Percentiles rank a stretch among this genome's conserved stretches.
phyloP scores from a whole-genome alignment of 306 rosid genomes.

The Hippophae tibetana region DNA sequence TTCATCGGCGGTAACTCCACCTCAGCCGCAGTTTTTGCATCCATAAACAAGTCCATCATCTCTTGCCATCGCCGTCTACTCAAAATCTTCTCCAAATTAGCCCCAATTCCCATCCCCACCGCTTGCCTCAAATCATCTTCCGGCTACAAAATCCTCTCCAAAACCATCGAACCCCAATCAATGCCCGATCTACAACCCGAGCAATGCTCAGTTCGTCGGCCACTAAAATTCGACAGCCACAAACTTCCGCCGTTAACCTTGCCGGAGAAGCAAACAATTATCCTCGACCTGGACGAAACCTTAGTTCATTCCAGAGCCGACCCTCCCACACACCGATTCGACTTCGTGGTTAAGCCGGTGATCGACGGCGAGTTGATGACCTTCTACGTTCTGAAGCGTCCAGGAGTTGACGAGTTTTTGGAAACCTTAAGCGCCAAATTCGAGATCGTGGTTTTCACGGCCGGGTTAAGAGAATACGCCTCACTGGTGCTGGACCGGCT shows the following conservation, averaged over 20 bases:
- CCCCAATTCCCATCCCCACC: slow-evolving; percentile 35
- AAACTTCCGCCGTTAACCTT: slow-evolving; percentile 30
- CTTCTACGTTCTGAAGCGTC: slow-evolving; percentile 78
- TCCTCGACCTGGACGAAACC: slow-evolving; percentile 86
- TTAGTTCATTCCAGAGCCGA: slow-evolving; percentile 52
- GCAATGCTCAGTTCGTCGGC: slow-evolving; percentile 17
- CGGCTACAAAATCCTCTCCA: slow-evolving; percentile 54
- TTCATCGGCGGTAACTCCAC: slow-evolving; percentile 17
- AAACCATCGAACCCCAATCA: slow-evolving; percentile 9
- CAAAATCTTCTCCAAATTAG: slow-evolving; percentile 56
- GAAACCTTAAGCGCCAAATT: slow-evolving; percentile 36
- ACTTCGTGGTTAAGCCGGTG: slow-evolving; percentile 61
- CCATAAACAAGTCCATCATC: slow-evolving; percentile 34
- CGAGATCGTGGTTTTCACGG: slow-evolving; percentile 87
- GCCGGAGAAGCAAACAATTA: slow-evolving; percentile 30
- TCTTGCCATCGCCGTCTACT: slow-evolving; percentile 67
- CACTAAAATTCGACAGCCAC: slow-evolving; percentile 31
- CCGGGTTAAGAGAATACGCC: slow-evolving; percentile 73
- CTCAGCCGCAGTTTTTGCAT: slow-evolving; percentile 43
- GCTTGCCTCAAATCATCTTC: slow-evolving; percentile 7
- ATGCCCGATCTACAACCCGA: background rate
- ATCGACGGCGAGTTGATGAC: slow-evolving; percentile 52
- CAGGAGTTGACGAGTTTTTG: slow-evolving; percentile 64
- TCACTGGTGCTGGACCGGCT: slow-evolving; percentile 63
- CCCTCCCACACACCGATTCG: slow-evolving; percentile 46